phyloP scores from a whole-genome alignment of 305 asterid genomes.

The Coffea humblotiana region DNA sequence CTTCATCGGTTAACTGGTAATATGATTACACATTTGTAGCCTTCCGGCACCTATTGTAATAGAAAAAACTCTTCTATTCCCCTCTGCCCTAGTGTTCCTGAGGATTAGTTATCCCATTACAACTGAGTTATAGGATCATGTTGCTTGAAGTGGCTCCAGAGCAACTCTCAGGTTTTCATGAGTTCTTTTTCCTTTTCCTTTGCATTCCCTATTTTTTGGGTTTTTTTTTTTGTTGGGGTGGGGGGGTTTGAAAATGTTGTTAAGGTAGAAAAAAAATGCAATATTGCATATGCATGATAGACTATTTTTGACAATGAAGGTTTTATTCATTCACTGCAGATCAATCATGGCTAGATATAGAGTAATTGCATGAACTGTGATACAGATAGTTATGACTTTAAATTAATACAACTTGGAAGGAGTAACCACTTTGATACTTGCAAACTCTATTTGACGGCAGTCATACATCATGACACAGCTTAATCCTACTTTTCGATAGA shows the following conservation, averaged over 20 bases:
- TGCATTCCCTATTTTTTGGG: too few species aligned
- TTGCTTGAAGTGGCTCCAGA: not conserved
- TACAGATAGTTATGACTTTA: not conserved
- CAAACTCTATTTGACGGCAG: not conserved
- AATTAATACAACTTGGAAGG: not conserved
- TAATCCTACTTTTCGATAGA: constrained; percentile 28
- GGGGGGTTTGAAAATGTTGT: not conserved
- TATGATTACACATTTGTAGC: constrained; percentile 47
- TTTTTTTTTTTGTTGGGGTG: too few species aligned
- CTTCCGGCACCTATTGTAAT: not conserved
- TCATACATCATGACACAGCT: not conserved
- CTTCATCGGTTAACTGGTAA: constrained; percentile 43
- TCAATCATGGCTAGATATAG: not conserved
- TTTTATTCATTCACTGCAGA: too few species aligned
- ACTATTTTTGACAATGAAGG: too few species aligned
- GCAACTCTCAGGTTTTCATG: not conserved
- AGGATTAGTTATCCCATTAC: too few species aligned
- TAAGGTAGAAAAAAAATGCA: not conserved
- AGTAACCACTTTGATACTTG: not conserved
- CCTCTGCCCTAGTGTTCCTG: not conserved
- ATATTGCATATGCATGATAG: too few species aligned
- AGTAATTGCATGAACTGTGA: not conserved
- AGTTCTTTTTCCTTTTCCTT: not conserved
- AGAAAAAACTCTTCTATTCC: not conserved
- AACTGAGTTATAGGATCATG: too few species aligned